phyloP scores from a whole-genome alignment of 1,284 basidiomycete genomes.

The Xerocomus amazonicus region DNA sequence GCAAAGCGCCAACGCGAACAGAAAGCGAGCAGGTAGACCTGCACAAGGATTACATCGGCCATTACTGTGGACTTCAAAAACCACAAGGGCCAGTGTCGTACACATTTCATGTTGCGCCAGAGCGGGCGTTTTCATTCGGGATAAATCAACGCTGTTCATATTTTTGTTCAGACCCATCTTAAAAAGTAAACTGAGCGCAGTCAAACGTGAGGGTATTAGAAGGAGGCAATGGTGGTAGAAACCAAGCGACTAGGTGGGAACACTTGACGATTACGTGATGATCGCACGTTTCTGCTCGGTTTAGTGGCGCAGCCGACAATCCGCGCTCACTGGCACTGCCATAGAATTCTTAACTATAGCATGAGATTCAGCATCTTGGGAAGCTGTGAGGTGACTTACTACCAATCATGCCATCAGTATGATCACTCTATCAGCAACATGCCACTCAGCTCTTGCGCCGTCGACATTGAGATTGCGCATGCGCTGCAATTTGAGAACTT shows the following conservation, averaged over 20 bases:
- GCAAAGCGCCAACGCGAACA: no score
- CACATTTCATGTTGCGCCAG: no score
- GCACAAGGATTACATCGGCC: background rate
- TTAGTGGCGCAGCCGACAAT: background rate
- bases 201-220: background rate
- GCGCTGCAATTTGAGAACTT: constrained; percentile 48
- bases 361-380: background rate
- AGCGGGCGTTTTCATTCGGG: background rate
- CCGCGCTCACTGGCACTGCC: constrained; percentile 6
- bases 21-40: background rate
- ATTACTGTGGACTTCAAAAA: background rate
- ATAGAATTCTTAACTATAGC: background rate
- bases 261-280: constrained; percentile 8
- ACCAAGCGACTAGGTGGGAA: background rate
- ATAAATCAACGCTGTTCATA: background rate
- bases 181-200: constrained; percentile 2
- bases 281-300: background rate
- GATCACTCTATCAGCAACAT: constrained; percentile 47
- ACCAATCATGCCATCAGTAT: constrained; percentile 37
- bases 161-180: background rate
- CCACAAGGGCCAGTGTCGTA: background rate
- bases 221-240: constrained; percentile 14
- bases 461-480: constrained; percentile 58
- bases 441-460: constrained; percentile 60
- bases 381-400: constrained; percentile 1